Evolutionary conservation across 2,329 filamentous ascomycete genomes (phyloP).

Genomic region (Aspergillus brunneoviolaceus): DNA sequence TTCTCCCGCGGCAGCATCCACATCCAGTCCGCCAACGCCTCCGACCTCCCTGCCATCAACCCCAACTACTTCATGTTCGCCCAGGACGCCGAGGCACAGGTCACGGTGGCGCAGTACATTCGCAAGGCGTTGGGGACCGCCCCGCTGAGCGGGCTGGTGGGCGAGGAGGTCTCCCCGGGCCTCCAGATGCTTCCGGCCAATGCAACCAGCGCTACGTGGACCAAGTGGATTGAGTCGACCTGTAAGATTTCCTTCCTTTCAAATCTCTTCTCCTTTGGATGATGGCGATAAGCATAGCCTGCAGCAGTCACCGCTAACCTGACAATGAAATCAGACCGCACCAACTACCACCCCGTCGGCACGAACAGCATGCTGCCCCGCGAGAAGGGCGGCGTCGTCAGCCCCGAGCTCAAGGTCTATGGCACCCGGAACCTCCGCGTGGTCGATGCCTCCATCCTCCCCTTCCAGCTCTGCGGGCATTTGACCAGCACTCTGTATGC

Average conservation of each 20-base stretch:
- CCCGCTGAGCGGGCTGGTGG: slow-evolving; percentile 20
- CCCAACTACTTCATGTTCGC: slow-evolving; percentile 34
- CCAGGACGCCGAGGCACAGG: slow-evolving; percentile 17
- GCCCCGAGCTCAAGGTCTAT: slow-evolving; percentile 3
- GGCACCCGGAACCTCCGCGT: slow-evolving; percentile 27
- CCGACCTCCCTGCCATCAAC: slow-evolving; percentile 25
- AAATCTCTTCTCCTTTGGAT: too few relatives aligned
- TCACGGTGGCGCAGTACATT: slow-evolving; percentile 15
- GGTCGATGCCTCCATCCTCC: slow-evolving; percentile 34
- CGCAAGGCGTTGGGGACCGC: slow-evolving; percentile 22
- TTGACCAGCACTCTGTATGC: slow-evolving; percentile 33
- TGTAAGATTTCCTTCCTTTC: too few relatives aligned
- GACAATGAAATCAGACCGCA: background rate
- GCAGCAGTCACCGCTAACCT: too few relatives aligned
- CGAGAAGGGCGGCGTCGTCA: slow-evolving; percentile 8
- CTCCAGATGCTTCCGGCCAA: slow-evolving; percentile 17
- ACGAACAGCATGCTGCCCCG: slow-evolving; percentile 11
- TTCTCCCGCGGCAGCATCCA: slow-evolving; percentile 34
- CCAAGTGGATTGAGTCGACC: too few relatives aligned
- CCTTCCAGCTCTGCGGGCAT: slow-evolving; percentile 33
- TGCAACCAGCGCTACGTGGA: too few relatives aligned
- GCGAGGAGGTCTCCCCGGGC: slow-evolving; percentile 23
- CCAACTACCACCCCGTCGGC: slow-evolving; percentile 11
- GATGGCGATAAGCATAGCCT: too few relatives aligned
- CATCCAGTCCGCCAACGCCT: slow-evolving; percentile 27